phyloP scores from a whole-genome alignment of 805 yeast genomes.

The Myxozyma udenii region DNA sequence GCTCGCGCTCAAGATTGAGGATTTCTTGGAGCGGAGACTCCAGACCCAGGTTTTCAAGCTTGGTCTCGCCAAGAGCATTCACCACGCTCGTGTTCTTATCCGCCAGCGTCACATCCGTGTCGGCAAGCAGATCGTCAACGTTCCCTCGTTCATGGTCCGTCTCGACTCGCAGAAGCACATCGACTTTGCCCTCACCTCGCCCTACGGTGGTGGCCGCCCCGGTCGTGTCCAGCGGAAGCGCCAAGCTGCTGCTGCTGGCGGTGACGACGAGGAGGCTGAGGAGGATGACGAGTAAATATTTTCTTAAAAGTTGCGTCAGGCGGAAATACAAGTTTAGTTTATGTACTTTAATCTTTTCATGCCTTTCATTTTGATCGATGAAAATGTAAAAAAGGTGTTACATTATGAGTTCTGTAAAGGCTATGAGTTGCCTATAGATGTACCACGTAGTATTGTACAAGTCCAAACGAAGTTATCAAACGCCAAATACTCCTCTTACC shows the following conservation, averaged over 20 bases:
- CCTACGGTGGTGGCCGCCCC: conserved; percentile 99
- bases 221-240: conserved; percentile 97
- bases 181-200: conserved; percentile 98
- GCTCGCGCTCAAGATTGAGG: conserved; percentile 95
- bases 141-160: conserved; percentile 99
- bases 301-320: background rate
- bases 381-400: conserved; percentile 7
- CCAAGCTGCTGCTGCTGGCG: conserved; percentile 62
- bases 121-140: conserved; percentile 98
- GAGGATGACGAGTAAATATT: conserved; percentile 47
- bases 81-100: conserved; percentile 99
- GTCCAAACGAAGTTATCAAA: background rate
- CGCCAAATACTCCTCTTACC: background rate
- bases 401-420: background rate
- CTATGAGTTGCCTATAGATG: background rate
- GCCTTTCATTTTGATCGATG: too few relatives aligned
- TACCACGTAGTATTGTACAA: background rate
- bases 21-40: conserved; percentile 99
- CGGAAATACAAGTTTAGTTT: too few relatives aligned
- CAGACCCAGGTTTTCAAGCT: conserved; percentile 99
- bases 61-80: conserved; percentile 98
- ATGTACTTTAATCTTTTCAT: too few relatives aligned
- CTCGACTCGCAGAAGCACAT: conserved; percentile 99
- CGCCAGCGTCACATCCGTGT: conserved; percentile 99
- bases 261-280: conserved; percentile 70